These are phyloP conservation scores for Eutypa lata DNA, from an alignment of 2,329 filamentous ascomycete genomes.

Conservation along the genomic window DNA sequence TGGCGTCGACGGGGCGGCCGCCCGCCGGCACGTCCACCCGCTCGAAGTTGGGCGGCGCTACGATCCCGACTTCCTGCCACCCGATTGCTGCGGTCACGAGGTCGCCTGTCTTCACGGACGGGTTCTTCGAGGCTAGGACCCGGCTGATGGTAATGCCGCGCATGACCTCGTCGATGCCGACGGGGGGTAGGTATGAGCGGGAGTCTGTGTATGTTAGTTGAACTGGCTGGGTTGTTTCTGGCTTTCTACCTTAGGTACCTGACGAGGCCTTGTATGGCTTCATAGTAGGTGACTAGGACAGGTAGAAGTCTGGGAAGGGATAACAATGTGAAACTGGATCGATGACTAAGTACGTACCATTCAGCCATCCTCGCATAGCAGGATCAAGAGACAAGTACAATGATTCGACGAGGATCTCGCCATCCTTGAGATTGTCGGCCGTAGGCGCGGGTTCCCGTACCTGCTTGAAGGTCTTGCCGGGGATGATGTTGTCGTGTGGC, in stretches of 20 bases:
- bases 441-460: conserved; percentile 50
- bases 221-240: too few relatives aligned
- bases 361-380: conserved; percentile 74
- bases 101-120: conserved; percentile 53
- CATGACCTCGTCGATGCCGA: conserved; percentile 67
- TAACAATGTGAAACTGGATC: neutral
- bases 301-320: too few relatives aligned
- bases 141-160: conserved; percentile 59
- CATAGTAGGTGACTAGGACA: too few relatives aligned
- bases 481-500: conserved; percentile 57
- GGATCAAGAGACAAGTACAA: conserved; percentile 70
- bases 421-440: conserved; percentile 55
- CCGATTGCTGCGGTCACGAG: conserved; percentile 54
- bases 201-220: conserved; percentile 29
- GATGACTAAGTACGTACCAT: conserved; percentile 35
- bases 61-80: conserved; percentile 65
- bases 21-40: conserved; percentile 38
- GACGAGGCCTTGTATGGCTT: too few relatives aligned
- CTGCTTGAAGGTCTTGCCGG: conserved; percentile 61
- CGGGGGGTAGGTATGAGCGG: conserved; percentile 64
- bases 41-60: conserved; percentile 49
- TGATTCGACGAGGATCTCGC: conserved; percentile 58
- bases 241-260: conserved; percentile 1
- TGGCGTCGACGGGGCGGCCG: conserved; percentile 52
- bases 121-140: conserved; percentile 58